Evolutionary conservation across 495 filamentous ascomycete genomes (phyloP).

Genomic region (Penicillium alfredii): DNA sequence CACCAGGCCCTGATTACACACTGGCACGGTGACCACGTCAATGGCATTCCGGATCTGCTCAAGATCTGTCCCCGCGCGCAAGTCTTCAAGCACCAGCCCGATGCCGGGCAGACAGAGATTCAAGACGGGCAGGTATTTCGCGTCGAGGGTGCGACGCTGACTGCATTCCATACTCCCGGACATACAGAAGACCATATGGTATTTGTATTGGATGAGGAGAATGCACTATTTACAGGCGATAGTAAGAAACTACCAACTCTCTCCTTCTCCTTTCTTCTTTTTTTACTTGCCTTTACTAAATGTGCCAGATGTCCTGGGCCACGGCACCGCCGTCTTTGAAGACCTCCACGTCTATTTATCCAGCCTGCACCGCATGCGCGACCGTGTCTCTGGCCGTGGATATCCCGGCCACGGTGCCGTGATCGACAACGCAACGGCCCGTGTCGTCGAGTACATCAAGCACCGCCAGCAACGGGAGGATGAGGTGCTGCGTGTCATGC

Average conservation of each 20-base stretch:
- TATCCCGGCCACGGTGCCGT: conserved; percentile 88
- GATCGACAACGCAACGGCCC: conserved; percentile 57
- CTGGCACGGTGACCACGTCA: conserved; percentile 82
- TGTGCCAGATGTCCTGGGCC: conserved; percentile 67
- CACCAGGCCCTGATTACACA: conserved; percentile 71
- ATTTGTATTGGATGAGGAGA: conserved; percentile 63
- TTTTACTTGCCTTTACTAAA: neutral
- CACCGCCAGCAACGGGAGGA: conserved; percentile 76
- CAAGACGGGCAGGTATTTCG: conserved; percentile 65
- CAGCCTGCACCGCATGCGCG: conserved; percentile 67
- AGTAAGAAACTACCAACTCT: conserved; percentile 40
- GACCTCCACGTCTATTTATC: conserved; percentile 66
- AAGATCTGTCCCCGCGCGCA: conserved; percentile 50
- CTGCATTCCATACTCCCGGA: conserved; percentile 72
- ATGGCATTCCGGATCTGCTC: conserved; percentile 64
- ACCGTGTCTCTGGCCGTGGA: conserved; percentile 57
- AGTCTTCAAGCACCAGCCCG: conserved; percentile 47
- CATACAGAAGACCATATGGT: conserved; percentile 85
- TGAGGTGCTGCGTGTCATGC: conserved; percentile 69
- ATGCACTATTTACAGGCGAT: conserved; percentile 89
- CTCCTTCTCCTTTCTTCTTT: neutral
- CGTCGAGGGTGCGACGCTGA: conserved; percentile 71
- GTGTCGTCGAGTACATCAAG: conserved; percentile 71
- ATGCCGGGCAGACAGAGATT: conserved; percentile 42
- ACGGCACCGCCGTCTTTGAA: conserved; percentile 91